Evolutionary conservation across 345 rosid species (phyloP), one percentile per base, ranked within the genome.

Genomic region (Salix exigua): DNA sequence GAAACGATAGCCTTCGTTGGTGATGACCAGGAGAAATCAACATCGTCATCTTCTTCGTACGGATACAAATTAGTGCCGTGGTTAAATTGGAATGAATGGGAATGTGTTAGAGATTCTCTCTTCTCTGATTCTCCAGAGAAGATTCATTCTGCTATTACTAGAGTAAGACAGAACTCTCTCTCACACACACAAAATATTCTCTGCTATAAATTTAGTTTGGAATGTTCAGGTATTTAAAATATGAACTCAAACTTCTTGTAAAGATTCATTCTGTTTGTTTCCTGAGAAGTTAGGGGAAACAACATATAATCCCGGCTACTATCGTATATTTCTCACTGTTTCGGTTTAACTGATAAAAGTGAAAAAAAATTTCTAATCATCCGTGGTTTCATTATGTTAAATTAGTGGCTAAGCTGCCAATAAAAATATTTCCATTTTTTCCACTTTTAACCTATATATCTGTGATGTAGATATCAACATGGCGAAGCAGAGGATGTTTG

Each of bases 31-130:
- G 72, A 37, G 31, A 65, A 63, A 18, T 33, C 63, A 17, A 62
- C 79, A 31, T 19, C 76, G 1, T 65, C 86, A 61, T 19, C 85
- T 2, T 76, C 86, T 58, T 80, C 88, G n/a, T 62, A 66, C 64
- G 82, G 82, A 82, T 86, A 78, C 87, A 91, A 87, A 71, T 79
- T 88, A 76, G 97, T 95, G 66, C 98, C 99, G 1, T 96, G 97
- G 98, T 80, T 96, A 82, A 94, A 78, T 71, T 94, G 99, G 98
- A 82, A 87, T 25, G 98, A 96, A 79, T 94, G 99, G 99, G 95
- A 90, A 80, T 82, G 72, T 50, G 93, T 96, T 17, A 83, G 93
- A 78, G 93, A 87, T 63, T 88, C 91, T 75, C 89, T 96, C 73
- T 94, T 94, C 89, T 94, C 97, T 35, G 87, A 90, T 77, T 88